A percentile compares a stretch with the other conserved stretches of the same genome.
These are phyloP conservation scores for Tillandsia fasciculata DNA, from an alignment of 176 grass and related monocot species.

Conservation along the genomic window DNA sequence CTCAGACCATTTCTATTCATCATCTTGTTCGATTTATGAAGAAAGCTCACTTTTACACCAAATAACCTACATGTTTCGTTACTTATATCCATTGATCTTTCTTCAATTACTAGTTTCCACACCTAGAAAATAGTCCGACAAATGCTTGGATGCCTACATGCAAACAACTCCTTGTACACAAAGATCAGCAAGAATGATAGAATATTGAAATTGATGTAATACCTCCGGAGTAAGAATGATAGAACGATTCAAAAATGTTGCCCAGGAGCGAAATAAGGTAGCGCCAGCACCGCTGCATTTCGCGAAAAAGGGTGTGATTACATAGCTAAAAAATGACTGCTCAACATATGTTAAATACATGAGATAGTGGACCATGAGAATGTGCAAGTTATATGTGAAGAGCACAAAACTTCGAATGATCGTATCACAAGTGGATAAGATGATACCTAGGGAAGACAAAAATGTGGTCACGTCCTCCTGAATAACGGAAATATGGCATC, in stretches of 20 bases:
- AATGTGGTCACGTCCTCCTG: constrained; percentile 83
- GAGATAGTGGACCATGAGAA: background rate
- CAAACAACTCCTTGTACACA: no score
- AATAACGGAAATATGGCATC: constrained; percentile 90
- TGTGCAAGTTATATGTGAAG: background rate
- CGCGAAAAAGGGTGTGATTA: constrained; percentile 11
- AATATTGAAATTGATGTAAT: background rate
- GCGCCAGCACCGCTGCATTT: constrained; percentile 80
- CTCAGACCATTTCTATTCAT: background rate
- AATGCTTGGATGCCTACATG: no score
- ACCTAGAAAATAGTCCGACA: no score
- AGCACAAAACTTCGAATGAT: no score
- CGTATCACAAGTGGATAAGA: background rate
- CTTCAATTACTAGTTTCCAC: no score
- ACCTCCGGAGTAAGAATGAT: constrained; percentile 98
- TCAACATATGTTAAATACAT: background rate
- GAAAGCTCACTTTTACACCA: background rate
- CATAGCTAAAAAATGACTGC: background rate
- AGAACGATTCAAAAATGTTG: constrained; percentile 75
- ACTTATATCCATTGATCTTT: no score
- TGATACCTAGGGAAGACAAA: constrained; percentile 95
- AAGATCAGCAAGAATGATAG: background rate
- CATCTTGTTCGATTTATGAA: background rate
- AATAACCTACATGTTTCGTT: no score
- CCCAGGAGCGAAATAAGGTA: constrained; percentile 80